Evolutionary conservation across 2,329 filamentous ascomycete species (phyloP), one percentile per base, ranked within the genome.

Genomic region (Knufia fluminis): DNA sequence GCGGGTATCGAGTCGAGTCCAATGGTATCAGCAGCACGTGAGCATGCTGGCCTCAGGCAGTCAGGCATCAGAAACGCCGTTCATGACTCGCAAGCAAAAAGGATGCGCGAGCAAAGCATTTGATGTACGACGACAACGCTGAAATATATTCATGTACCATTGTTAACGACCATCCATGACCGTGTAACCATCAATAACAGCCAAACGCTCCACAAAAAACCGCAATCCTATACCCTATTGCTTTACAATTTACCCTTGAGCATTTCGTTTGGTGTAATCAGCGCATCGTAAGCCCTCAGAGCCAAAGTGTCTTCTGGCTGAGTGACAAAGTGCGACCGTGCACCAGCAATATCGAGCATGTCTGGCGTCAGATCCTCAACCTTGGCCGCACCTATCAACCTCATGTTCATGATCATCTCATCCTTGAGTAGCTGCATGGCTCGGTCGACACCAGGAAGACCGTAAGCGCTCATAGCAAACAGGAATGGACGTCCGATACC

Each of bases 391-490:
- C 92, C 92, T 59, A 98, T 88, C 55, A 98, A 72, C 4, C 92
- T 80, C 92, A 98, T 97, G 63, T 91, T 92, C 91, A 97, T 97
- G 72, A 94, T 89, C 79, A 98, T 86, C 76, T 98, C 92, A 62
- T 97, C 92, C 71, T 86, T 89, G 59, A 95, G 76, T 51, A 95
- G 71, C 68, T 89, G 85, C 85, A 97, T 95, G 26, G 92, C 92
- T 28, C 87, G 79, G 62, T 94, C 86, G 17, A 97, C 91, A 55
- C 92, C 92, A 2, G 83, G 75, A 52, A 87, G 71, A 1, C 92
- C 92, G 62, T 97, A 97, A 8, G 88, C 81, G 55, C 83, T 86
- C 91, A 98, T 97, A 61, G 92, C 91, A 64, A 90, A 98, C 52
- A 98, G 70, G 74, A 98, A 97, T 20, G 92, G 92, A 3, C 92